These are phyloP conservation scores for Pichia sp. DNA, from an alignment of 1,139 yeast species.

Conservation along the genomic window DNA sequence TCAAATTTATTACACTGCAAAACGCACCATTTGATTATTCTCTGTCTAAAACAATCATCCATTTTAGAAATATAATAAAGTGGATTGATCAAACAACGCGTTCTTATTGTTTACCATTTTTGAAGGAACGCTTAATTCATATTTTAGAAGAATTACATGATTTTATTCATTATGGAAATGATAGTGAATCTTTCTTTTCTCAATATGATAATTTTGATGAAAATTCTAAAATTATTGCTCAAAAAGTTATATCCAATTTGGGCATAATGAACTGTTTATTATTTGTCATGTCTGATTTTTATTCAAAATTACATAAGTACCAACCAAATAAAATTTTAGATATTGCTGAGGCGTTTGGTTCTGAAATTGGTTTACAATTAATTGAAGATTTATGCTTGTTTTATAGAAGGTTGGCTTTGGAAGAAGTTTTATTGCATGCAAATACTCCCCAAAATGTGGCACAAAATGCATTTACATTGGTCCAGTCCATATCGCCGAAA, in stretches of 20 bases:
- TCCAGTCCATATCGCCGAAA: conserved; percentile 28
- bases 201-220: conserved; percentile 26
- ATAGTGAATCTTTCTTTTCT: conserved; percentile 32
- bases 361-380: conserved; percentile 32
- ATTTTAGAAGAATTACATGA: conserved; percentile 34
- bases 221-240: conserved; percentile 5
- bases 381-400: conserved; percentile 38
- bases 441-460: conserved; percentile 43
- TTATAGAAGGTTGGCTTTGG: conserved; percentile 45
- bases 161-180: conserved; percentile 27
- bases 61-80: conserved; percentile 47
- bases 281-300: conserved; percentile 42
- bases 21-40: conserved; percentile 59
- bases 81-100: conserved; percentile 52
- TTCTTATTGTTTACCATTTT: conserved; percentile 39
- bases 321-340: conserved; percentile 45
- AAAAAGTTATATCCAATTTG: conserved; percentile 28
- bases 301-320: conserved; percentile 42
- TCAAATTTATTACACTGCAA: conserved; percentile 37
- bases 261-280: conserved; percentile 30
- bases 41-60: conserved; percentile 47
- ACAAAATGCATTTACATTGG: conserved; percentile 24
- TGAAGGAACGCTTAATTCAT: conserved; percentile 31
- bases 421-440: conserved; percentile 48
- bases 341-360: conserved; percentile 40